Percentiles rank a stretch among this genome's conserved stretches.
Conservation (phyloP, 23 red algal genomes). For the Gracilaria gracilis region DNA sequence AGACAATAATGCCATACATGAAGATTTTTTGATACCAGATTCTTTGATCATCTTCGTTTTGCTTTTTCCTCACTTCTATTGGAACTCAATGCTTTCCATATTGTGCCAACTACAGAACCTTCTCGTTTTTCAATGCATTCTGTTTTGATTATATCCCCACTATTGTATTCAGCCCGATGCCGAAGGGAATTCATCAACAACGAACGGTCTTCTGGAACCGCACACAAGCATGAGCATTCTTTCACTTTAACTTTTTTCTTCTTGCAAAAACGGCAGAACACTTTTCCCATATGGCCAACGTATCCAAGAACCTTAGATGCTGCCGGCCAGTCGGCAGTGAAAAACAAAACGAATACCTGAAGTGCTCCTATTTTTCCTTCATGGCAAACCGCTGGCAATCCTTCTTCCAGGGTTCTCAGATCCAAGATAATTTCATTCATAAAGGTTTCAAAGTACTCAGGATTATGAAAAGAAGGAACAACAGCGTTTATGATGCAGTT, state of each 20-base stretch:
- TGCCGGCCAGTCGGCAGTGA: constrained; percentile 2
- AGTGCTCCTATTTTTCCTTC: neutral
- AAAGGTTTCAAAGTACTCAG: constrained; percentile 25
- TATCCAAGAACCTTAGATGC: constrained; percentile 19
- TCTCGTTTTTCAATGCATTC: neutral
- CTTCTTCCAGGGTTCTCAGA: constrained; percentile 1
- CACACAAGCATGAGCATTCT: constrained; percentile 1
- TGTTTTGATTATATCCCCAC: neutral
- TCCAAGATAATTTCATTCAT: constrained; percentile 1
- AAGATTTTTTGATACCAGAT: constrained; percentile 2
- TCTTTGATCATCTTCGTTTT: neutral
- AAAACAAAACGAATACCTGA: constrained; percentile 11
- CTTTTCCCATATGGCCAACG: neutral
- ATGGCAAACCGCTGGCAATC: neutral
- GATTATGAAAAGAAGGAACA: constrained; percentile 5
- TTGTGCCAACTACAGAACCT: neutral
- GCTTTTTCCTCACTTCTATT: neutral
- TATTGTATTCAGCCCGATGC: neutral
- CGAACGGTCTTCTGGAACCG: neutral
- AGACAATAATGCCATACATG: neutral
- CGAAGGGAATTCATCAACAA: neutral
- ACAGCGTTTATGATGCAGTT: neutral
- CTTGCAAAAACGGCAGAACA: constrained; percentile 7
- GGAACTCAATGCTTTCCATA: neutral
- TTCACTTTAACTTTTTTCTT: neutral